Percentiles rank a stretch among this genome's conserved stretches.
Evolutionary conservation across 2,329 filamentous ascomycete species (phyloP).

Genomic region (Allantophomopsis cytisporea): DNA sequence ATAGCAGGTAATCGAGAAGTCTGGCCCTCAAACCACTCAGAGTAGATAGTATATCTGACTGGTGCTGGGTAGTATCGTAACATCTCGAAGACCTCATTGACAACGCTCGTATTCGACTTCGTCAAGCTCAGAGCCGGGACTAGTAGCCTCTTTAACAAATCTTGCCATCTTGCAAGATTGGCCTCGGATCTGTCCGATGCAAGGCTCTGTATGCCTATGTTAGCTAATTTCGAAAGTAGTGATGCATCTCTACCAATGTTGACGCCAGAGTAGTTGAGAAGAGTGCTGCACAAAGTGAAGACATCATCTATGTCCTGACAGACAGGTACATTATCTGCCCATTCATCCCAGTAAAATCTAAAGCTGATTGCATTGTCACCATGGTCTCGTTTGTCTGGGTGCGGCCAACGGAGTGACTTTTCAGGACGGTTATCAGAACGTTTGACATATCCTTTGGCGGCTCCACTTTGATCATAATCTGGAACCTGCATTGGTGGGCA

Average conservation of each 20-base stretch:
- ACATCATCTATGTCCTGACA: constrained; percentile 87
- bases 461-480: constrained; percentile 49
- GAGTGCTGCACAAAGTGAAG: constrained; percentile 70
- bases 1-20: constrained; percentile 68
- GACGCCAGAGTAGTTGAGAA: constrained; percentile 76
- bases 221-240: constrained; percentile 69
- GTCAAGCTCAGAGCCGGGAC: constrained; percentile 80
- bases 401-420: constrained; percentile 69
- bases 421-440: constrained; percentile 44
- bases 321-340: constrained; percentile 83
- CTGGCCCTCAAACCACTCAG: constrained; percentile 79
- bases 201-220: constrained; percentile 70
- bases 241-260: constrained; percentile 76
- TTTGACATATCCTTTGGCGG: constrained; percentile 56
- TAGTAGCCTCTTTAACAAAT: constrained; percentile 71
- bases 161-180: constrained; percentile 71
- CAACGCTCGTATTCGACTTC: constrained; percentile 68
- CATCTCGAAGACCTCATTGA: constrained; percentile 77
- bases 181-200: constrained; percentile 51
- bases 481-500: constrained; percentile 32
- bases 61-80: constrained; percentile 65
- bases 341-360: constrained; percentile 94
- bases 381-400: constrained; percentile 63
- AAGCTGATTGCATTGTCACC: constrained; percentile 66
- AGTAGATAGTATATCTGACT: constrained; percentile 76